Evolutionary conservation across 352 stramenopile species (phyloP).

Genomic region (Phytophthora cryptogea): DNA sequence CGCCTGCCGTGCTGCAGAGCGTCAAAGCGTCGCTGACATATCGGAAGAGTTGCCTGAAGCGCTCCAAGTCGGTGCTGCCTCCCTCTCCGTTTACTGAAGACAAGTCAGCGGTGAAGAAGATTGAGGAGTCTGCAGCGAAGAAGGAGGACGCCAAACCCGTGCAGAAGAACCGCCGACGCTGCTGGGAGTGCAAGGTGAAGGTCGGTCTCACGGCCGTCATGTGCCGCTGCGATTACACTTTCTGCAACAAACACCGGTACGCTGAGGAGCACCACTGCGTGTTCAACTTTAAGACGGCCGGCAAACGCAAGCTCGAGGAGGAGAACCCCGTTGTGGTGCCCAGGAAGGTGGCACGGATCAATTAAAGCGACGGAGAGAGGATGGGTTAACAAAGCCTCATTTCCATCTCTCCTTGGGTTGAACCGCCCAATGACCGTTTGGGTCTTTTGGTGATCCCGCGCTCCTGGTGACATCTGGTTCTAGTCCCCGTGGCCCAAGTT

Average conservation of each 20-base stretch:
- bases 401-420: neutral
- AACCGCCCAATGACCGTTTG: slow-evolving; percentile 13
- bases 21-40: slow-evolving; percentile 54
- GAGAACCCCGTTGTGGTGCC: slow-evolving; percentile 86
- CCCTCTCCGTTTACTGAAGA: slow-evolving; percentile 19
- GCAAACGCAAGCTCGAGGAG: slow-evolving; percentile 81
- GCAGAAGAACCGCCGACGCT: slow-evolving; percentile 90
- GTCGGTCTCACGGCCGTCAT: slow-evolving; percentile 84
- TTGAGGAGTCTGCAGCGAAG: neutral
- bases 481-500: neutral
- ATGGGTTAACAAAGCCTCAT: neutral
- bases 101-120: neutral
- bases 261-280: slow-evolving; percentile 87
- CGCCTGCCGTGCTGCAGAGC: slow-evolving; percentile 50
- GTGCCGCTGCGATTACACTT: slow-evolving; percentile 91
- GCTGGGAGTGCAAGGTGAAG: slow-evolving; percentile 89
- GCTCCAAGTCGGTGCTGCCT: slow-evolving; percentile 55
- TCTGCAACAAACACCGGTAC: slow-evolving; percentile 90
- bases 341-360: slow-evolving; percentile 85
- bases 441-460: slow-evolving; percentile 5
- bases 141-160: slow-evolving; percentile 33
- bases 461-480: slow-evolving; percentile 1
- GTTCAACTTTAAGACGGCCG: slow-evolving; percentile 88
- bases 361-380: slow-evolving; percentile 38
- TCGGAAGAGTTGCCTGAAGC: slow-evolving; percentile 78